Base-by-base conservation (phyloP, 2,329 filamentous ascomycete species). In the Penicillium palitans region DNA sequence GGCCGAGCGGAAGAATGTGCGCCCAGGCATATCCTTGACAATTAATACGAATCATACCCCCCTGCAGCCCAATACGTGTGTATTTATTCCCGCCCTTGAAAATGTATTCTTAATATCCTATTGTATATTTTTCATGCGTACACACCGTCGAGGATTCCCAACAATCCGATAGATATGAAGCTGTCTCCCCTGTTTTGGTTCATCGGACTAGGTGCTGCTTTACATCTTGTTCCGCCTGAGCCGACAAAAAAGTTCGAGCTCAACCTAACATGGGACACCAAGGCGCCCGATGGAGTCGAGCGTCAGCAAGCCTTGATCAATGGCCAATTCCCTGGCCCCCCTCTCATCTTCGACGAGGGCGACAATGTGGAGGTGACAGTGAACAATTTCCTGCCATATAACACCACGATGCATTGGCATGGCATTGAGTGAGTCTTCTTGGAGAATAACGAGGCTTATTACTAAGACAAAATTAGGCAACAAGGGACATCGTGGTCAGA, bases 401-500 rank as follows among this genome's bases (percentile, higher is more conserved):
- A 66, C 25, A 67, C 66, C 10, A 65, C 68, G 0, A 57, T 73
- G 17, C 71, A 73, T 46, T 73, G 67, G 42, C 71, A 73, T 57
- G 76, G 77, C 59, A 63, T 33, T 44, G 40, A 47, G 57, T 57
- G 31, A 42, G 53, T 37, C n/a, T 31, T 17, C 7, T 2, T 8
- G 15, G 3, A 19, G 19, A 8, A 17, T 48, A 31, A 31, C 25
- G 6, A 17, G 19, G 2, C 0, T 15, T 5, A 8, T 5, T 13
- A 21, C 29, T 52, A 21, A 52, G 6, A 25, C 12, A 33, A 17
- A 13, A 42, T 21, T 5, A 52, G 53, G 8, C 80, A 82, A 75
- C 60, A 69, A 6, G 70, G 72, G 17, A 84, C 81, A 0, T 79
- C 82, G 0, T 85, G 82, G 83, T 79, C 82, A 1, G 84, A 87